Base-by-base conservation (phyloP, 495 filamentous ascomycete species). In the Podospora appendiculata region DNA sequence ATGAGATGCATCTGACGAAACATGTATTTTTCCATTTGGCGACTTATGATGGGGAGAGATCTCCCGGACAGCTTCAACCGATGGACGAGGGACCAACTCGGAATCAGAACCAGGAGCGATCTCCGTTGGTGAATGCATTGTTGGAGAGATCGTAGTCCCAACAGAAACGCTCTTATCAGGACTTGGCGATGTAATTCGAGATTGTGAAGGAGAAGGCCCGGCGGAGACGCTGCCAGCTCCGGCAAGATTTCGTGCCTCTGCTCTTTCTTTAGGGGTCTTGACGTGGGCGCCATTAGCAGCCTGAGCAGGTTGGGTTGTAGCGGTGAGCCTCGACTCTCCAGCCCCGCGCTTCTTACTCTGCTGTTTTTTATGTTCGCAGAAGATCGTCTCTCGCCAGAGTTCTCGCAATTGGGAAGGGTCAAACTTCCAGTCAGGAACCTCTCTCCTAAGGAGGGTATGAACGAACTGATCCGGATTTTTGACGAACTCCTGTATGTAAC, bases 401-500 rank as follows among this genome's bases (percentile, higher is more conserved):
- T 49, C 54, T 16, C 74, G 72, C 2, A 75, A 50, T 5, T 55
- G 43, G 14, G 63, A 58, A 25, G 72, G 60, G 33, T 67, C 36
- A 14, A 75, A 52, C 10, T 58, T 16, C 74, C 74, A 78, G 0
- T 58, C 49, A 6, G 65, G 61, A 7, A 34, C 12, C 34, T 63
- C 53, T 9, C 59, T 66, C 13, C 52, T 58, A 12, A 76, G 60
- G 10, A 78, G 41, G 10, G 45, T 59, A 10, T 55, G 57, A 9
- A 72, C 69, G 46, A 94, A 94, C 3, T 51, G 55, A 44, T 84
- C 78, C 4, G 89, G 90, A 47, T 84, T 60, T 47, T 79, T 67
- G 3, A 90, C 75, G 52, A 98, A 96, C 55, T 85, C 82, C 57
- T 88, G 80, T 25, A 93, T 64, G 55, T 97, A 98, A 4, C 81